phyloP scores from a whole-genome alignment of 2,329 filamentous ascomycete species.

The Aspergillus jensenii region DNA sequence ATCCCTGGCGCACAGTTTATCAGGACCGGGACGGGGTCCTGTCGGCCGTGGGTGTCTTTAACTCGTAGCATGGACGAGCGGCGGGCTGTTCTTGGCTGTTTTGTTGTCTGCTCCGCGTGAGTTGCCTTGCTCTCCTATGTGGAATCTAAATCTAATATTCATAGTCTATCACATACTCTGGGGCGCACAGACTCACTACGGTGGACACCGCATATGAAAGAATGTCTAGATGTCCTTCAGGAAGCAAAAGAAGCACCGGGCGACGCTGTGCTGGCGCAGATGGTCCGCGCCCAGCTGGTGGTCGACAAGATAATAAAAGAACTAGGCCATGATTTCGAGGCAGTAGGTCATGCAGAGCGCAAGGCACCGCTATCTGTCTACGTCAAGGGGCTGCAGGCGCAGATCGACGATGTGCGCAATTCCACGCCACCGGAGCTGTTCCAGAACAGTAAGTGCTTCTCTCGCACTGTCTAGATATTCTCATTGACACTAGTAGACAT shows the following conservation, averaged over 20 bases:
- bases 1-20: not conserved
- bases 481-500: slow-evolving; percentile 7
- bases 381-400: slow-evolving; percentile 6
- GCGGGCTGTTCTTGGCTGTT: slow-evolving; percentile 12
- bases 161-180: slow-evolving; percentile 37
- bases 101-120: slow-evolving; percentile 12
- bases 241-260: not conserved
- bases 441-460: slow-evolving; percentile 6
- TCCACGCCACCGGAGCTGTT: not conserved
- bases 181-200: slow-evolving; percentile 45
- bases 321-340: not conserved
- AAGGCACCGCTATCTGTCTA: not conserved
- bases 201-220: slow-evolving; percentile 11
- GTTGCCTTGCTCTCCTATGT: not conserved
- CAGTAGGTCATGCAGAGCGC: not conserved
- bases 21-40: not conserved
- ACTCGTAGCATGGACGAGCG: slow-evolving; percentile 15
- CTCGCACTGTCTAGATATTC: not conserved
- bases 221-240: slow-evolving; percentile 8
- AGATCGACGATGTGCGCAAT: not conserved
- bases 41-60: not conserved
- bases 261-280: slow-evolving; percentile 6
- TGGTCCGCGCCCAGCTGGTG: not conserved
- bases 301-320: not conserved
- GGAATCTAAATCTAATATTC: too few relatives aligned